Evolutionary conservation across 2,329 filamentous ascomycete genomes (phyloP).

Genomic region (Pestalotiopsis sp.): DNA sequence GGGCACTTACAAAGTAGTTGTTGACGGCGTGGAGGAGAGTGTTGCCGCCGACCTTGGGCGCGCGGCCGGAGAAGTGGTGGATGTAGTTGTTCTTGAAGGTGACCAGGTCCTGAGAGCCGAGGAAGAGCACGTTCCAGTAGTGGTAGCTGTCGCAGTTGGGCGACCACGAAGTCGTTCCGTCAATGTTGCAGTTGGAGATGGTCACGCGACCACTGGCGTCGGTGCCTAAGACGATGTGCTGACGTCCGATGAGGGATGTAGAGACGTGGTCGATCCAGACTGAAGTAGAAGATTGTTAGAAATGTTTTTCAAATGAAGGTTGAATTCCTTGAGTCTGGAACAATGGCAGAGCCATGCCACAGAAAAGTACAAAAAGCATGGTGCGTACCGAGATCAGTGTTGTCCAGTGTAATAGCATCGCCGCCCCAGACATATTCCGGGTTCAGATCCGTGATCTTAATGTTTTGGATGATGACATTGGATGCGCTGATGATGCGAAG

Average conservation of each 20-base stretch:
- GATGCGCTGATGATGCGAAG: constrained; percentile 48
- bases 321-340: too few species aligned
- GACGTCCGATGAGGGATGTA: constrained; percentile 60
- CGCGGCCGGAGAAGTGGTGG: constrained; percentile 59
- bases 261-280: constrained; percentile 58
- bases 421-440: constrained; percentile 60
- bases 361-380: not conserved
- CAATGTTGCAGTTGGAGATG: constrained; percentile 62
- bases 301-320: not conserved
- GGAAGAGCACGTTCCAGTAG: constrained; percentile 64
- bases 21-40: constrained; percentile 62
- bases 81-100: constrained; percentile 65
- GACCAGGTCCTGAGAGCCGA: constrained; percentile 57
- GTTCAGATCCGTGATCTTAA: constrained; percentile 57
- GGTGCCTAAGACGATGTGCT: constrained; percentile 63
- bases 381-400: constrained; percentile 35
- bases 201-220: constrained; percentile 56
- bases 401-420: constrained; percentile 55
- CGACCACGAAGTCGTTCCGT: constrained; percentile 56
- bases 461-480: constrained; percentile 64
- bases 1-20: constrained; percentile 54
- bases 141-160: constrained; percentile 61
- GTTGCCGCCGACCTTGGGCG: constrained; percentile 60
- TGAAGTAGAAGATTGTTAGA: not conserved
- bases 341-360: too few species aligned